A percentile compares a stretch with the other conserved stretches of the same genome.
Evolutionary conservation across 805 yeast genomes (phyloP).

Genomic region (Nakazawaea sp.): DNA sequence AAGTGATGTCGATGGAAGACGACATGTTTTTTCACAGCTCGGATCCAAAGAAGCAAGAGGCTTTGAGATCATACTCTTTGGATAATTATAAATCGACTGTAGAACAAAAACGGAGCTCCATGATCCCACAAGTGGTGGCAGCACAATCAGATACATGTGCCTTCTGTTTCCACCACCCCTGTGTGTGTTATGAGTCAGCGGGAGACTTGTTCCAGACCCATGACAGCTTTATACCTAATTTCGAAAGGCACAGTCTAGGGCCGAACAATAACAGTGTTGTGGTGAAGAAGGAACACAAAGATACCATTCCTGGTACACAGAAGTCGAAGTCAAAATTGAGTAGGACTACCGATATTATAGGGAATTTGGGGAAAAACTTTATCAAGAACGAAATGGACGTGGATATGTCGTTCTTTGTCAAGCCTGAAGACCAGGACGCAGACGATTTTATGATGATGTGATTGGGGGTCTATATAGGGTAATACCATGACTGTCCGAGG

Average conservation of each 20-base stretch:
- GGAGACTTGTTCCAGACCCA: neutral
- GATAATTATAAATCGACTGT: neutral
- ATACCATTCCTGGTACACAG: neutral
- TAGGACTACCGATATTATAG: conserved; percentile 9
- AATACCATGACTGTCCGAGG: too few species aligned
- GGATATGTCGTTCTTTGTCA: conserved; percentile 10
- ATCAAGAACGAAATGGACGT: conserved; percentile 11
- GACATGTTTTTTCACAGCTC: too few species aligned
- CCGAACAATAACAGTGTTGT: neutral
- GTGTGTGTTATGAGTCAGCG: neutral
- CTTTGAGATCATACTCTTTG: neutral
- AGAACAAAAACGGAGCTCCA: neutral
- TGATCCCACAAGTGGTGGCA: neutral
- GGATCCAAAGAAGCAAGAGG: too few species aligned
- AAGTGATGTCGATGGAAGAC: neutral
- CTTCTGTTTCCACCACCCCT: neutral
- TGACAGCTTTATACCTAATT: neutral
- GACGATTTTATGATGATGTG: conserved; percentile 11
- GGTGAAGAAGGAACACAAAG: neutral
- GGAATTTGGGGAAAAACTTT: conserved; percentile 8
- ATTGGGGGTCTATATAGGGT: too few species aligned
- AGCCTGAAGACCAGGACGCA: conserved; percentile 5
- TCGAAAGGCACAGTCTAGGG: neutral
- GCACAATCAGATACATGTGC: neutral
- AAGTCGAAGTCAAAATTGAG: neutral